Percentiles rank a stretch among this genome's conserved stretches.
These are phyloP conservation scores for Bolboschoenus planiculmis DNA, from an alignment of 176 grass and related monocot species.

Conservation along the genomic window DNA sequence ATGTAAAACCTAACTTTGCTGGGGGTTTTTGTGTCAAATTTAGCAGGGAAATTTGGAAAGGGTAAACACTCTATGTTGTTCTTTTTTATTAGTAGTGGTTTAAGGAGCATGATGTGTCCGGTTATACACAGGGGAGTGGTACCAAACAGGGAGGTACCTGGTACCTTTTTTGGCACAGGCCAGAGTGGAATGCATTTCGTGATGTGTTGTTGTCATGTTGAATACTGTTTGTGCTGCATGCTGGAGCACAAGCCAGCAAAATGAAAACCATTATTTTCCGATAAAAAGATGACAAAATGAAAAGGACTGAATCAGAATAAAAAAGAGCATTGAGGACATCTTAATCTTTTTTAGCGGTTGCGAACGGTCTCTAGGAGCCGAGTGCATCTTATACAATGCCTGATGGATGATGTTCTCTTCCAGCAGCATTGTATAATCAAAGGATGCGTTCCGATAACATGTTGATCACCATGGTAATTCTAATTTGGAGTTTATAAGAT, in stretches of 20 bases:
- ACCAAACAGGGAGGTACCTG: neutral
- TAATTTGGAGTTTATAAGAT: neutral
- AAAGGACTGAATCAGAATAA: neutral
- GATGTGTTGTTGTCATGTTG: neutral
- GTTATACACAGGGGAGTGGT: neutral
- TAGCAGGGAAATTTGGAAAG: neutral
- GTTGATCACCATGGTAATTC: neutral
- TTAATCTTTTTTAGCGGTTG: neutral
- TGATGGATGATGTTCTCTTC: neutral
- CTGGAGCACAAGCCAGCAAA: neutral
- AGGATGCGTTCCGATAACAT: neutral
- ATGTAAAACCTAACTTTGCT: neutral
- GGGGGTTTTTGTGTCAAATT: neutral
- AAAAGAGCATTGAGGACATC: neutral
- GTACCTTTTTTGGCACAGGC: too few relatives aligned
- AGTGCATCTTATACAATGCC: neutral
- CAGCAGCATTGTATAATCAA: neutral
- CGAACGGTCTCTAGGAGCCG: too few relatives aligned
- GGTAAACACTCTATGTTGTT: neutral
- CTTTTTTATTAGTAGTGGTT: neutral
- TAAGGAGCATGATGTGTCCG: neutral
- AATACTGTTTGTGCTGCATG: neutral
- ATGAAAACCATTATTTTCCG: neutral
- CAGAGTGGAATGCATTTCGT: too few relatives aligned
- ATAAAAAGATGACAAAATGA: neutral